These are phyloP conservation scores for Paralagenidium karlingii DNA, from an alignment of 352 stramenopile genomes.

Conservation along the genomic window DNA sequence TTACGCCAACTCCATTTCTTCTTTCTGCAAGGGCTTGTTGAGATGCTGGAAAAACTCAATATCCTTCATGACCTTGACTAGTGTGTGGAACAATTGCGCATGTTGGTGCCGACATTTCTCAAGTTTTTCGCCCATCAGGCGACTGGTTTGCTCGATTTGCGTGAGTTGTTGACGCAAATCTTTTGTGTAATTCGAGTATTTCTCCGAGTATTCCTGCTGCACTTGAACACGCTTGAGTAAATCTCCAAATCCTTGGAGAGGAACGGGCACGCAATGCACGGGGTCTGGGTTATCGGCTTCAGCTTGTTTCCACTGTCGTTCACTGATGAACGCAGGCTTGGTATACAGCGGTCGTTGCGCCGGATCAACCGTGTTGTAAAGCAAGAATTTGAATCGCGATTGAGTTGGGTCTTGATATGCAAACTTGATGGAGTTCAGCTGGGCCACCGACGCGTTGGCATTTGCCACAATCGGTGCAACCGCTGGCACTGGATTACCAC, in stretches of 20 bases:
- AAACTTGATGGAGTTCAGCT: slow-evolving; percentile 72
- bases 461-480: slow-evolving; percentile 57
- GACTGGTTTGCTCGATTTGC: slow-evolving; percentile 74
- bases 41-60: slow-evolving; percentile 80
- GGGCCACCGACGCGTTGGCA: slow-evolving; percentile 58
- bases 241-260: slow-evolving; percentile 66
- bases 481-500: slow-evolving; percentile 14
- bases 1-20: slow-evolving; percentile 71
- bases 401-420: slow-evolving; percentile 73
- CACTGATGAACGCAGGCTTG: slow-evolving; percentile 68
- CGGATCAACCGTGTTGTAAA: slow-evolving; percentile 83
- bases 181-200: slow-evolving; percentile 72
- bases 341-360: slow-evolving; percentile 69
- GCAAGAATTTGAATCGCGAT: slow-evolving; percentile 82
- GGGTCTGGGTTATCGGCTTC: slow-evolving; percentile 81
- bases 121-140: slow-evolving; percentile 72
- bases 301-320: slow-evolving; percentile 74
- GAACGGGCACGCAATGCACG: slow-evolving; percentile 57
- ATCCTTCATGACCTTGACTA: slow-evolving; percentile 82
- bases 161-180: slow-evolving; percentile 58
- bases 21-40: slow-evolving; percentile 66
- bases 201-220: slow-evolving; percentile 65
- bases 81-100: slow-evolving; percentile 67
- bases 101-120: slow-evolving; percentile 78
- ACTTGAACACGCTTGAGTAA: slow-evolving; percentile 73